Evolutionary conservation across 73 alveolate genomes (phyloP).

Genomic region (Paramecium pentaurelia): DNA sequence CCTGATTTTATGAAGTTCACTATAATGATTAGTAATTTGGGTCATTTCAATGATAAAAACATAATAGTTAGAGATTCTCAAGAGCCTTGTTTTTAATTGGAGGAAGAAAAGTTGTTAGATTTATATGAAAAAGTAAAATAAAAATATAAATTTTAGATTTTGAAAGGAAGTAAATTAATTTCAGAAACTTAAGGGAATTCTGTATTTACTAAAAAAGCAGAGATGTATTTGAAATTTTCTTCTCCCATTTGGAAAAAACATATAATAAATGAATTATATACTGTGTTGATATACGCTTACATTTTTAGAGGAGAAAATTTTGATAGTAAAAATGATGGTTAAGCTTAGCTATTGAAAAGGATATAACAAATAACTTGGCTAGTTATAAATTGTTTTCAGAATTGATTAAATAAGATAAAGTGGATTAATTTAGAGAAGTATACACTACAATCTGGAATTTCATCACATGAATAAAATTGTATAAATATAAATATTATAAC

Average conservation of each 20-base stretch:
- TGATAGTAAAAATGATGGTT: not conserved
- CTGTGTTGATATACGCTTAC: not conserved
- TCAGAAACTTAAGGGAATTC: not conserved
- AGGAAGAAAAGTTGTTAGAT: conserved; percentile 15
- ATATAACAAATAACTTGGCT: not conserved
- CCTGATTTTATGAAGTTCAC: conserved; percentile 11
- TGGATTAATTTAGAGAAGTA: conserved; percentile 17
- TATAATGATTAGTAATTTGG: not conserved
- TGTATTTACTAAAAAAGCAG: conserved; percentile 42
- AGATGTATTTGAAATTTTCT: not conserved
- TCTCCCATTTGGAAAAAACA: conserved; percentile 20
- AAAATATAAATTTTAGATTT: not conserved
- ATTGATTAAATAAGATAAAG: not conserved
- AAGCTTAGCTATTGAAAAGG: not conserved
- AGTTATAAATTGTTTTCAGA: conserved; percentile 26
- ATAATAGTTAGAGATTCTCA: not conserved
- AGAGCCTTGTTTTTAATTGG: not conserved
- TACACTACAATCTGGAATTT: conserved; percentile 38
- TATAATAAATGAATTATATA: not conserved
- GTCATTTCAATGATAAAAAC: not conserved
- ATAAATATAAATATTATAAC: not conserved
- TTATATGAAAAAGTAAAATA: not conserved
- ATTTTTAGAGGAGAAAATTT: conserved; percentile 17
- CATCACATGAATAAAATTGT: not conserved
- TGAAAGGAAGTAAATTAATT: not conserved